These are phyloP conservation scores for Apiotrichum montevideense DNA, from an alignment of 1,284 basidiomycete genomes.

Conservation along the genomic window DNA sequence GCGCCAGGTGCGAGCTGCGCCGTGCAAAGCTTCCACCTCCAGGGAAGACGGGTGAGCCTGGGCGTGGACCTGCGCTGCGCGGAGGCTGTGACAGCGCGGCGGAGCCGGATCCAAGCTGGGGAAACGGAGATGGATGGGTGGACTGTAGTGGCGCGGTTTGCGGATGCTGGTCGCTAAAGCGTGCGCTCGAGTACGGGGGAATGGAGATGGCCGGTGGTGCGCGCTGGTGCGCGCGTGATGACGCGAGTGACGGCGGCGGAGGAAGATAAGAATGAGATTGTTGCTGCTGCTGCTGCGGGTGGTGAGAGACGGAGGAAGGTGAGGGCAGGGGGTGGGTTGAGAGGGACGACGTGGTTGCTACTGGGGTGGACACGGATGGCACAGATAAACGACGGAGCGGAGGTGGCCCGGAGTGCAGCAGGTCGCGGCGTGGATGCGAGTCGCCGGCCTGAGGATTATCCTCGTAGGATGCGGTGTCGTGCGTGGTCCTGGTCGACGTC, in stretches of 20 bases:
- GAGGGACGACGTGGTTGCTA: background rate
- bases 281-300: background rate
- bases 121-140: background rate
- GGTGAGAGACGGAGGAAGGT: background rate
- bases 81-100: background rate
- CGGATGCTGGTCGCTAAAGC: conserved; percentile 2
- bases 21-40: background rate
- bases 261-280: background rate
- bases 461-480: background rate
- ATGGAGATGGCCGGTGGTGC: conserved; percentile 3
- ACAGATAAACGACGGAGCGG: conserved; percentile 1
- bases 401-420: conserved; percentile 1
- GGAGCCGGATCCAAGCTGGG: background rate
- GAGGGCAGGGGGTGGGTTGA: background rate
- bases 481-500: background rate
- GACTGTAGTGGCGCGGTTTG: conserved; percentile 1
- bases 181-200: background rate
- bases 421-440: conserved; percentile 1
- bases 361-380: background rate
- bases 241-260: background rate
- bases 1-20: background rate
- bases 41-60: background rate
- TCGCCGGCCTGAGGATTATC: background rate
- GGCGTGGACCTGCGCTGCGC: conserved; percentile 2
- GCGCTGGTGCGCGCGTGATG: background rate